Conservation (phyloP, 1,284 basidiomycete species). For the Ganoderma resinaceum region DNA sequence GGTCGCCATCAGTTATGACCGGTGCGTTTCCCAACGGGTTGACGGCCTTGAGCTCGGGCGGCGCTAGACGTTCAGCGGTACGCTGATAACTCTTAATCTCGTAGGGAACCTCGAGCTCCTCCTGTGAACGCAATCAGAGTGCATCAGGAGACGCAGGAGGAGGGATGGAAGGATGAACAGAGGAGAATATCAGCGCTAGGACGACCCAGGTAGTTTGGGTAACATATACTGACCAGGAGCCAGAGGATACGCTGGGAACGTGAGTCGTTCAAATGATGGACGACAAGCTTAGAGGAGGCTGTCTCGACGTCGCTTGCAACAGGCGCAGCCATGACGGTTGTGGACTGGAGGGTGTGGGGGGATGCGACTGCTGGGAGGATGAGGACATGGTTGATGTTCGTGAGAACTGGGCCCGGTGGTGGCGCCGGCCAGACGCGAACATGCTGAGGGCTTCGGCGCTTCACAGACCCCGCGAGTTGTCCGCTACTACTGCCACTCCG, state of each 20-base stretch:
- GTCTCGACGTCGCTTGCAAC: slow-evolving; percentile 3
- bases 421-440: no score
- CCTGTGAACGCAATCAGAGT: slow-evolving; percentile 40
- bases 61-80: slow-evolving; percentile 44
- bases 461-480: background rate
- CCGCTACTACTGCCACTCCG: background rate
- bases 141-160: slow-evolving; percentile 12
- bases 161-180: slow-evolving; percentile 7
- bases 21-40: slow-evolving; percentile 45
- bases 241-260: slow-evolving; percentile 61
- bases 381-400: background rate
- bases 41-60: slow-evolving; percentile 42
- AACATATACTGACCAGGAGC: slow-evolving; percentile 50
- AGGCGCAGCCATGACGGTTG: slow-evolving; percentile 24
- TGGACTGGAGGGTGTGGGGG: background rate
- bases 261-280: slow-evolving; percentile 60
- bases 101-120: slow-evolving; percentile 57
- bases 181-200: slow-evolving; percentile 3
- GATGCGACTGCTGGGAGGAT: background rate
- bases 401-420: background rate
- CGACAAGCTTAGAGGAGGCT: slow-evolving; percentile 36
- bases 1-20: slow-evolving; percentile 43
- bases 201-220: background rate
- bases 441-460: background rate
- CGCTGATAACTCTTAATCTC: slow-evolving; percentile 56